Conservation (phyloP, 176 grass and related monocot species). For the Hsuehochloa calcarea region DNA sequence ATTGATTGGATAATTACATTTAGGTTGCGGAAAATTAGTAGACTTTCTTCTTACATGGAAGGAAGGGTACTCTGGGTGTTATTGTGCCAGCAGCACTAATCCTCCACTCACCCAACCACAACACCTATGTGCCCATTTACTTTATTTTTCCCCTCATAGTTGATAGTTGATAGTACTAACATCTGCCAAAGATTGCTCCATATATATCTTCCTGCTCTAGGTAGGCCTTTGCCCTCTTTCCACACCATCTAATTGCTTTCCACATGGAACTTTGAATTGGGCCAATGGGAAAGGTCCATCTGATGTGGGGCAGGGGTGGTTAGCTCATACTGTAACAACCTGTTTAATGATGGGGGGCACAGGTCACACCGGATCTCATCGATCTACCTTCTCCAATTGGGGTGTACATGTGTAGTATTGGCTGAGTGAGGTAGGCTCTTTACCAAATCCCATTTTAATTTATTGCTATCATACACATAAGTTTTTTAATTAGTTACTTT, state of each 20-base stretch:
- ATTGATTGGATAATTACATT: not conserved
- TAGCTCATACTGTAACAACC: constrained; percentile 3
- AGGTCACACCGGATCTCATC: constrained; percentile 27
- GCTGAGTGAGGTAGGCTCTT: not conserved
- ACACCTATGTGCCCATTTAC: no score
- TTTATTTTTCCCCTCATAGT: not conserved
- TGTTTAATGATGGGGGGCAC: constrained; percentile 9
- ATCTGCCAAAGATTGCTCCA: not conserved
- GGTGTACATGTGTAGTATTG: not conserved
- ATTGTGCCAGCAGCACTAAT: constrained; percentile 3
- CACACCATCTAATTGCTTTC: constrained; percentile 36
- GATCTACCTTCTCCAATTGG: constrained; percentile 12
- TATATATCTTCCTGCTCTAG: not conserved
- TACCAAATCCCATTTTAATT: not conserved
- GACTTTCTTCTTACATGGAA: not conserved
- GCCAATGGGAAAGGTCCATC: constrained; percentile 10
- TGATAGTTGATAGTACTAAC: not conserved
- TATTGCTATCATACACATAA: not conserved
- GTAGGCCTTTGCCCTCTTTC: constrained; percentile 31
- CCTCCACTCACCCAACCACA: not conserved
- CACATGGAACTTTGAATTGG: constrained; percentile 27
- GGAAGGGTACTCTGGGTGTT: not conserved
- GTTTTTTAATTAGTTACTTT: not conserved
- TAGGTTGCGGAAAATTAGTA: not conserved
- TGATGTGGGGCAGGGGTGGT: constrained; percentile 9